Conservation (phyloP, 208 protist species). For the Trypanosomatidae sp. region DNA sequence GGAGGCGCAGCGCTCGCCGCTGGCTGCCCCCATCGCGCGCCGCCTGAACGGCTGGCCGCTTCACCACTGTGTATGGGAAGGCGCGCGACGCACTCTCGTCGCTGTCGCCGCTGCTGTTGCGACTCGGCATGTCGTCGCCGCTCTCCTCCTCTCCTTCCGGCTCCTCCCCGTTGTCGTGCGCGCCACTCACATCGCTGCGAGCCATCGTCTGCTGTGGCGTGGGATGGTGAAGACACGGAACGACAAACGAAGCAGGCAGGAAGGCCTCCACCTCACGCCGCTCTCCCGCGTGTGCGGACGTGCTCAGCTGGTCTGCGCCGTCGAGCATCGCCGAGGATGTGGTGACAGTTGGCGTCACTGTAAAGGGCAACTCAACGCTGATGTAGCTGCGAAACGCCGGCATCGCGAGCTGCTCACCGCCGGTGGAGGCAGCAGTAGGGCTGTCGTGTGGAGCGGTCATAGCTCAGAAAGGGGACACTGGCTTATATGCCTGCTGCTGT, state of each 20-base stretch:
- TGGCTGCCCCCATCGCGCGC: background rate
- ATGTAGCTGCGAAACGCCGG: slow-evolving; percentile 55
- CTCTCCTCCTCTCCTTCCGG: slow-evolving; percentile 25
- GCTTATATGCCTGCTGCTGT: background rate
- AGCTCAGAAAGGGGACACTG: background rate
- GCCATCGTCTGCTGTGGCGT: slow-evolving; percentile 13
- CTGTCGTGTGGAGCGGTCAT: background rate
- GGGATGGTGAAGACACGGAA: slow-evolving; percentile 35
- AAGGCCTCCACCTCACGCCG: slow-evolving; percentile 48
- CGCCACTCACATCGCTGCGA: slow-evolving; percentile 5
- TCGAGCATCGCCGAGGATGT: background rate
- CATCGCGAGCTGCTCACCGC: background rate
- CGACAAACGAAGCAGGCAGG: slow-evolving; percentile 47
- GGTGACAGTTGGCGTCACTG: slow-evolving; percentile 25
- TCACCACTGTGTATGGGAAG: background rate
- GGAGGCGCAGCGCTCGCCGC: slow-evolving; percentile 2
- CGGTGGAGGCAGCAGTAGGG: background rate
- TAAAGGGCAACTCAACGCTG: slow-evolving; percentile 75
- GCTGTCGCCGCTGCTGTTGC: slow-evolving; percentile 2
- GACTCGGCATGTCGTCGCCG: background rate
- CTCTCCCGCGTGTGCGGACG: slow-evolving; percentile 6
- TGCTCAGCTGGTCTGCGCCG: background rate
- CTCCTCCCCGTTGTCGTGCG: slow-evolving; percentile 17
- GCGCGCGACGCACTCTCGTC: background rate
- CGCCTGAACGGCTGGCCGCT: background rate